Evolutionary conservation across 371 early-diverging fungal genomes (phyloP), one percentile per base, ranked within the genome.

Genomic region (Actinomortierella ambigua): DNA sequence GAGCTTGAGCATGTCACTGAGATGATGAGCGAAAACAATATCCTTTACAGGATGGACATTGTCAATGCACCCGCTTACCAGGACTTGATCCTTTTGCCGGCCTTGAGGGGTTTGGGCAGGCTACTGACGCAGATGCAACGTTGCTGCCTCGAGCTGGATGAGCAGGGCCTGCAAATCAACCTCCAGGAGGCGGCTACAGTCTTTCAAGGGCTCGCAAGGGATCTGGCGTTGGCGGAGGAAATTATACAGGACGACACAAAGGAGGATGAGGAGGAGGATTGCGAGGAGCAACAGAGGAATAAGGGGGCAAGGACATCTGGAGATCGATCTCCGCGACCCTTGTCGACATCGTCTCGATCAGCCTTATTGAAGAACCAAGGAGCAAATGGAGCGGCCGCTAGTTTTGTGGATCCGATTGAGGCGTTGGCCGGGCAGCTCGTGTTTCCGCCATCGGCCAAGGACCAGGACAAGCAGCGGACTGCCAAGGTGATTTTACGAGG

Each of bases 61-160:
- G 71, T 71, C 4, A 65, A 65, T 46, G 59, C 71, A 2, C 57
- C 71, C 9, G 65, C 71, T 17, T 71, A 64, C 46, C 66, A 65
- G 7, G 62, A 65, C n/a, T 50, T 71, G 50, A 59, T 71, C 66
- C 63, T 62, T 39, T 15, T 71, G 18, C 71, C 59, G 1, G 65
- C 71, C 8, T 50, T 71, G 13, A 23, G 65, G 39, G 71, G 63
- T 13, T 48, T 71, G 0, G 71, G 66, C 5, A 24, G 40, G 4
- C n/a, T 62, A 8, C 9, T 61, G 48, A 65, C 65, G 53, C 53
- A 49, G 34, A 71, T 71, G 65, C 65, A 65, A 13, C 47, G 53
- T 1, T 42, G 52, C 2, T 71, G 71, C 24, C 47, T 61, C 17
- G 56, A 65, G 27, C 18, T 65, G 52, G 65, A 71, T 22, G 71